phyloP scores from a whole-genome alignment of 169 alveolate species.

The Eimeria necatrix region DNA sequence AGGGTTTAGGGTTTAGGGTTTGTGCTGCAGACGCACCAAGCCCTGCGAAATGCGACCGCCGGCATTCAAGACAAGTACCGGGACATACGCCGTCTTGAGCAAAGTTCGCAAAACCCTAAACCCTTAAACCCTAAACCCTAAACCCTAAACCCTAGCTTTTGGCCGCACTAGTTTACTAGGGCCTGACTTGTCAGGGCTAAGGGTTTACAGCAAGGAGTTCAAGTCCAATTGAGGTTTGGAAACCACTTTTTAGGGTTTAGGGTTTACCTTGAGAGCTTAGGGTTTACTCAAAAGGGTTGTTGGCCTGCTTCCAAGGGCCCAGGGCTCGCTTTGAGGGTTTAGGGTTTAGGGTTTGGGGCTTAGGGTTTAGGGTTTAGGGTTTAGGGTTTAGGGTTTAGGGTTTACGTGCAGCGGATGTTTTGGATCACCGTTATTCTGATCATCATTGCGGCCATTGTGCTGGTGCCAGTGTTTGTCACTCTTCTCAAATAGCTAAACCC shows the following conservation, averaged over 20 bases:
- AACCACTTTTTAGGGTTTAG: slow-evolving; percentile 15
- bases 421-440: slow-evolving; percentile 46
- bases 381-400: slow-evolving; percentile 17
- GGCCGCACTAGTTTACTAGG: neutral
- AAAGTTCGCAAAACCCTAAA: slow-evolving; percentile 72
- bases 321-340: slow-evolving; percentile 88
- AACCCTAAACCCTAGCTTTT: neutral
- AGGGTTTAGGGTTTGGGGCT: slow-evolving; percentile 82
- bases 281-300: slow-evolving; percentile 80
- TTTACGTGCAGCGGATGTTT: slow-evolving; percentile 60
- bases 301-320: slow-evolving; percentile 88
- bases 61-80: slow-evolving; percentile 90
- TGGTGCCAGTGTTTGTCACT: slow-evolving; percentile 28
- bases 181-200: neutral
- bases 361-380: slow-evolving; percentile 15
- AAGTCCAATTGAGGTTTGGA: no score
- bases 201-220: neutral
- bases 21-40: slow-evolving; percentile 84
- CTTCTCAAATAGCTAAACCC: neutral
- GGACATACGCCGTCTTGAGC: slow-evolving; percentile 88
- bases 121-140: slow-evolving; percentile 33
- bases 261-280: slow-evolving; percentile 9
- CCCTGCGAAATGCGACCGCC: slow-evolving; percentile 86
- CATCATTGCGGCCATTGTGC: slow-evolving; percentile 3
- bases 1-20: slow-evolving; percentile 20